Percentiles rank a stretch among this genome's conserved stretches.
Conservation (phyloP, 139 green algal genomes). For the Chlamydomonas applanata region DNA sequence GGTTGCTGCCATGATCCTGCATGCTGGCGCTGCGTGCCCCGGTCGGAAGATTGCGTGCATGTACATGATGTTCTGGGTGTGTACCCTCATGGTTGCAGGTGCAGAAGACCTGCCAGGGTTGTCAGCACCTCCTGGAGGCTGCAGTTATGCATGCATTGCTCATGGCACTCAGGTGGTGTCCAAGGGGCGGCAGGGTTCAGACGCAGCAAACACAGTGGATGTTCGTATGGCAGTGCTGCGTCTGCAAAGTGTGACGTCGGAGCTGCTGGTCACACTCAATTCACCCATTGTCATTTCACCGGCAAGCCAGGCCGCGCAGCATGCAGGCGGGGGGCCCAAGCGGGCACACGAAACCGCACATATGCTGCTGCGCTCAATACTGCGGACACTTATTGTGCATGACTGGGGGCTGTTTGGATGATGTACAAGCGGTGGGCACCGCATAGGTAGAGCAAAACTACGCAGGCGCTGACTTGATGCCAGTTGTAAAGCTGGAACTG, state of each 20-base stretch:
- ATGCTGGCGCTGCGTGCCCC: too few species aligned
- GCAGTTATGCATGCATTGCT: constrained; percentile 13
- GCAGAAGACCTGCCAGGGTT: constrained; percentile 19
- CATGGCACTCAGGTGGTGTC: constrained; percentile 39
- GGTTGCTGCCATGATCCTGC: too few species aligned
- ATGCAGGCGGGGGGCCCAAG: neutral
- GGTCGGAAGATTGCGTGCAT: too few species aligned
- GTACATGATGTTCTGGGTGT: too few species aligned
- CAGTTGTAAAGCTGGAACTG: too few species aligned
- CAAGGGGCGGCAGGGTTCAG: constrained; percentile 25
- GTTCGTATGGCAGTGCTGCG: constrained; percentile 47
- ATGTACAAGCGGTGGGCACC: too few species aligned
- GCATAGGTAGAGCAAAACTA: too few species aligned
- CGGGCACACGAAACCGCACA: neutral
- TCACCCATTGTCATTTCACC: constrained; percentile 2
- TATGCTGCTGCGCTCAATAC: neutral
- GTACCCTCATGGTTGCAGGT: neutral
- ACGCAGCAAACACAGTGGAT: constrained; percentile 29
- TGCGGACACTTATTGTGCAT: neutral
- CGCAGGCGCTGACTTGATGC: too few species aligned
- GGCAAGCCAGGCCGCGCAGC: constrained; percentile 1
- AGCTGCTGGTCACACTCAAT: constrained; percentile 29
- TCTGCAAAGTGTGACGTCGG: constrained; percentile 37
- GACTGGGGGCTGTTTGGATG: constrained; percentile 30
- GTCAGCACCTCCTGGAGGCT: constrained; percentile 1